A percentile compares a stretch with the other conserved stretches of the same genome.
Conservation (phyloP, 192 early-diverging fungal species). For the Backusella morwellensis region DNA sequence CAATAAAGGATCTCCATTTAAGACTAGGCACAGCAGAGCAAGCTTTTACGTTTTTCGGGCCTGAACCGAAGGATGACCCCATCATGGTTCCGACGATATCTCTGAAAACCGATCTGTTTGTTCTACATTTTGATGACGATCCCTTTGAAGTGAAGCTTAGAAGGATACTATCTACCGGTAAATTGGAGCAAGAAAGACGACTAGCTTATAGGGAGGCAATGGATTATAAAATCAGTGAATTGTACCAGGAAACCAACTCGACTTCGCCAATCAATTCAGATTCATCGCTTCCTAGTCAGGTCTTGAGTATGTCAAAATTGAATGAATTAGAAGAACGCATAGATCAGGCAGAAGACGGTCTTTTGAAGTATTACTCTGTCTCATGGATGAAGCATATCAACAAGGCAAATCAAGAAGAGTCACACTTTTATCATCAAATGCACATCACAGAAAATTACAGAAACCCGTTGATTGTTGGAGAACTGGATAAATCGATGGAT, state of each 20-base stretch:
- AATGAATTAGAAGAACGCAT: slow-evolving; percentile 3
- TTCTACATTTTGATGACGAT: slow-evolving; percentile 35
- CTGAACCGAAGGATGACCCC: neutral
- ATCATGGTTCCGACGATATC: slow-evolving; percentile 9
- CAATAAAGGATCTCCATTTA: slow-evolving; percentile 14
- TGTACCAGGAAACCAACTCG: neutral
- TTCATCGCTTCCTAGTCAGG: neutral
- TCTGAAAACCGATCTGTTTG: slow-evolving; percentile 1
- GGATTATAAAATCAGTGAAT: slow-evolving; percentile 10
- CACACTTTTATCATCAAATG: neutral
- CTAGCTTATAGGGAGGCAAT: slow-evolving; percentile 29
- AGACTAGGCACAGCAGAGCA: neutral
- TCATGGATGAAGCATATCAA: slow-evolving; percentile 29
- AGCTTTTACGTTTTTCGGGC: slow-evolving; percentile 16
- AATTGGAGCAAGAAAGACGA: slow-evolving; percentile 25
- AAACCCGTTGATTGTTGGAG: neutral
- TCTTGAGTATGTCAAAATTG: neutral
- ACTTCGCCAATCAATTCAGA: neutral
- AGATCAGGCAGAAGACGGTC: slow-evolving; percentile 8
- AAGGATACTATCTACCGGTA: slow-evolving; percentile 20
- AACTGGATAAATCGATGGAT: neutral
- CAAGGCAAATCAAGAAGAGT: neutral
- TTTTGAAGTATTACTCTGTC: slow-evolving; percentile 23
- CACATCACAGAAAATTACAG: neutral
- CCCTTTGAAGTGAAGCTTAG: slow-evolving; percentile 36